Conservation (phyloP, 108 stramenopile species). For the Nitzschia sp. region DNA sequence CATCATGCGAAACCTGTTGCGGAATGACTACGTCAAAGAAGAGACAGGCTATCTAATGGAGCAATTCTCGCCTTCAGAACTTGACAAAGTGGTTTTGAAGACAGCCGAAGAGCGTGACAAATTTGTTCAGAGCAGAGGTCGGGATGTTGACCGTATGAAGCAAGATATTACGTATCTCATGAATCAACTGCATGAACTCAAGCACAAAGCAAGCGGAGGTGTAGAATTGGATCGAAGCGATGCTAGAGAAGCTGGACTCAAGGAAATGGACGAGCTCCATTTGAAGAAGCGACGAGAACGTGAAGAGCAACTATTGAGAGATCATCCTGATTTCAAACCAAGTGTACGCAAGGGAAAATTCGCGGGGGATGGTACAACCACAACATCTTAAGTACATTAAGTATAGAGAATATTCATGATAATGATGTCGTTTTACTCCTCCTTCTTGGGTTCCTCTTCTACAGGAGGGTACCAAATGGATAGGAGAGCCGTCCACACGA, state of each 20-base stretch:
- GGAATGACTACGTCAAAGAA: conserved; percentile 28
- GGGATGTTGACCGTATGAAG: conserved; percentile 27
- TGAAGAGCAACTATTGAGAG: conserved; percentile 26
- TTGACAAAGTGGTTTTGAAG: conserved; percentile 17
- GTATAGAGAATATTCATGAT: too few species aligned
- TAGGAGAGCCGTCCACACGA: conserved; percentile 82
- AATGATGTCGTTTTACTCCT: neutral
- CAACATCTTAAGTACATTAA: neutral
- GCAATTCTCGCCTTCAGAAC: conserved; percentile 8
- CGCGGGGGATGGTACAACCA: neutral
- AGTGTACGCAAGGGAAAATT: conserved; percentile 5
- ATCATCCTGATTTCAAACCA: conserved; percentile 33
- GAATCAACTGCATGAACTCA: neutral
- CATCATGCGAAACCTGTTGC: conserved; percentile 27
- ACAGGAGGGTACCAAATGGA: conserved; percentile 78
- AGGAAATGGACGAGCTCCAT: conserved; percentile 30
- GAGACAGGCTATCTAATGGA: conserved; percentile 21
- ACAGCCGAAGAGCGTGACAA: conserved; percentile 6
- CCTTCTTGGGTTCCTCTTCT: conserved; percentile 26
- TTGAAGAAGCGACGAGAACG: conserved; percentile 18
- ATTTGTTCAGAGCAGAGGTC: neutral
- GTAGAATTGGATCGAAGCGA: neutral
- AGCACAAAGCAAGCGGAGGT: neutral
- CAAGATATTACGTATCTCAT: conserved; percentile 15
- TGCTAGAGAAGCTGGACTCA: conserved; percentile 14